Evolutionary conservation across 2,329 filamentous ascomycete species (phyloP).

Genomic region (Fusarium sp.): DNA sequence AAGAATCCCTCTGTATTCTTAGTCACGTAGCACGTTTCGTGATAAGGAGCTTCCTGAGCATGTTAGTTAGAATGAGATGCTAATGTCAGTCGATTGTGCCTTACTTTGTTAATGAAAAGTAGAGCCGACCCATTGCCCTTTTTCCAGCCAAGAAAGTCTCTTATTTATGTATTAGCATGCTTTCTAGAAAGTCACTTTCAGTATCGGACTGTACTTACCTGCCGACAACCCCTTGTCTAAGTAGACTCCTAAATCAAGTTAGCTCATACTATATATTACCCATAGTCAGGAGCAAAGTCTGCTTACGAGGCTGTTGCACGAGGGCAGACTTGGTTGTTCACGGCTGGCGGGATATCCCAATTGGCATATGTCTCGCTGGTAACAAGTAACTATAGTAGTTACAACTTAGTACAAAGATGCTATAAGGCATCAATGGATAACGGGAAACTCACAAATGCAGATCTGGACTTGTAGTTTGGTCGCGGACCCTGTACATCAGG

Average conservation of each 20-base stretch:
- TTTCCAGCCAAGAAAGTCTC: background rate
- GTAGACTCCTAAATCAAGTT: background rate
- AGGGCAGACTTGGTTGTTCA: background rate
- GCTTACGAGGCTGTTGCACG: background rate
- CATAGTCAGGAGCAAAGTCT: no score
- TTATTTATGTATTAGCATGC: no score
- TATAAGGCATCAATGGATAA: background rate
- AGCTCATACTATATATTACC: background rate
- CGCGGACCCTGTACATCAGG: background rate
- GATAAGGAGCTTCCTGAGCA: background rate
- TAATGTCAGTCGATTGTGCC: accelerated
- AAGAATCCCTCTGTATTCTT: background rate
- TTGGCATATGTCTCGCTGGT: background rate
- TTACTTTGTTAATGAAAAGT: background rate
- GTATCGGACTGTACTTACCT: background rate
- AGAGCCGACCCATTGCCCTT: accelerated
- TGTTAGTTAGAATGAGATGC: background rate
- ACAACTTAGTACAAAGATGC: background rate
- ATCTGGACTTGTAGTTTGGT: background rate
- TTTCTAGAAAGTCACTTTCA: no score
- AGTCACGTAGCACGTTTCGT: background rate
- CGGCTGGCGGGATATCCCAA: background rate
- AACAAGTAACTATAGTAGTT: background rate
- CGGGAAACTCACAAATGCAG: background rate
- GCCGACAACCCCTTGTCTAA: accelerated